phyloP scores from a whole-genome alignment of 176 grass and related monocot species.

The Typha latifolia region DNA sequence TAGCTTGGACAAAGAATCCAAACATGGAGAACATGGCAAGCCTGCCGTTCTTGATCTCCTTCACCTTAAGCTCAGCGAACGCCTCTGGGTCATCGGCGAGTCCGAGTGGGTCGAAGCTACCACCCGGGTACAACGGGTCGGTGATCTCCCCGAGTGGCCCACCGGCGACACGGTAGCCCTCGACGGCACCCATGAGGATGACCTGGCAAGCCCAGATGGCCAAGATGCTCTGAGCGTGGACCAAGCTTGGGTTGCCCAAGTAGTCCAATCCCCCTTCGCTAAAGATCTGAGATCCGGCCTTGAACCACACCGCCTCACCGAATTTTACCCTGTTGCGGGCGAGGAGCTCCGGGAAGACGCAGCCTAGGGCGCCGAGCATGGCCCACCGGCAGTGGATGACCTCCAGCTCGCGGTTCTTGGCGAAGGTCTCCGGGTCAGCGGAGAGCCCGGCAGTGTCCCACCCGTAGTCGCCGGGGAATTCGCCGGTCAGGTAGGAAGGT shows the following conservation, averaged over 20 bases:
- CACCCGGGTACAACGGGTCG: background rate
- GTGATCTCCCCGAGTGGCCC: background rate
- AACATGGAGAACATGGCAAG: constrained; percentile 39
- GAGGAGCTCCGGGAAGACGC: constrained; percentile 6
- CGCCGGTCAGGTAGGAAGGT: constrained; percentile 10
- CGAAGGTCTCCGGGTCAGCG: constrained; percentile 16
- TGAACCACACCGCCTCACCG: constrained; percentile 1
- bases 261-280: constrained; percentile 5
- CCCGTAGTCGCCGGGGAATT: constrained; percentile 13
- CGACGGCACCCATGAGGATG: background rate
- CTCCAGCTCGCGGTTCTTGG: constrained; percentile 14
- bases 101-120: constrained; percentile 5
- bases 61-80: constrained; percentile 31
- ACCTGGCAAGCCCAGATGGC: constrained; percentile 7
- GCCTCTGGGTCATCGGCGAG: constrained; percentile 27
- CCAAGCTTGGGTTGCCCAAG: constrained; percentile 5
- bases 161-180: background rate
- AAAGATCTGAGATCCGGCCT: background rate
- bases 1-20: constrained; percentile 38
- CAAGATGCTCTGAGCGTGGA: background rate
- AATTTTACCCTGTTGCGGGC: background rate
- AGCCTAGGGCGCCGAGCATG: background rate
- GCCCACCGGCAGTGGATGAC: constrained; percentile 2
- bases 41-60: constrained; percentile 35
- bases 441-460: constrained; percentile 15